phyloP scores from a whole-genome alignment of 2,329 filamentous ascomycete species.

The Ascochyta rabiei region DNA sequence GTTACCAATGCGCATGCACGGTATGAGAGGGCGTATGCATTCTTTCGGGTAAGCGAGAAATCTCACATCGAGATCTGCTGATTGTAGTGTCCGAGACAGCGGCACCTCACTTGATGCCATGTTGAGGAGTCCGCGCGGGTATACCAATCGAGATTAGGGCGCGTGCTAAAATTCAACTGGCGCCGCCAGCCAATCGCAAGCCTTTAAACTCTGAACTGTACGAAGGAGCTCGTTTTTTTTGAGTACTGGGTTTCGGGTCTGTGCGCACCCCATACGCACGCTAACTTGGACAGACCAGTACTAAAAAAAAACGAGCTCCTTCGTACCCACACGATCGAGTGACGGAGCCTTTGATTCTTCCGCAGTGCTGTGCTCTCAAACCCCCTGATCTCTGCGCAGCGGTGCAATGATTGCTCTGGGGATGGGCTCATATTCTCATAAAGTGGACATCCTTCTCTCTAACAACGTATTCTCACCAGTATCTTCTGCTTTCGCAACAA shows the following conservation, averaged over 20 bases:
- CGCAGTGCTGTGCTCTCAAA: background rate
- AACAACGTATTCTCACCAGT: background rate
- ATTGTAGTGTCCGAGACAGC: background rate
- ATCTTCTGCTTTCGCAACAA: background rate
- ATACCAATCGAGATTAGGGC: background rate
- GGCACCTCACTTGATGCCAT: background rate
- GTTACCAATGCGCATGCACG: background rate
- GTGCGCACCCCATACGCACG: too few species aligned
- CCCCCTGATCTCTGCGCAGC: background rate
- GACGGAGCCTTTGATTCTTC: background rate
- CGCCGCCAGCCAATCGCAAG: background rate
- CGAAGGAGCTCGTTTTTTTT: too few species aligned
- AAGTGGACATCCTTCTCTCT: background rate
- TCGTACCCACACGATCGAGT: background rate
- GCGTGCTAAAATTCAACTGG: background rate
- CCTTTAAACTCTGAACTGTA: background rate
- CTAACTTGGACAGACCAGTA: too few species aligned
- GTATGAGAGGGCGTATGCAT: background rate
- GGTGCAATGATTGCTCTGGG: background rate
- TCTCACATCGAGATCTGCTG: background rate
- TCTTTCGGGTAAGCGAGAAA: too few species aligned
- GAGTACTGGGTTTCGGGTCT: too few species aligned
- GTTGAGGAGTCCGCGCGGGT: slow-evolving; percentile 10
- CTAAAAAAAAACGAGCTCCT: too few species aligned
- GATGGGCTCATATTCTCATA: background rate